Base-by-base conservation (phyloP, 73 alveolate species). In the Paramecium bursaria region DNA sequence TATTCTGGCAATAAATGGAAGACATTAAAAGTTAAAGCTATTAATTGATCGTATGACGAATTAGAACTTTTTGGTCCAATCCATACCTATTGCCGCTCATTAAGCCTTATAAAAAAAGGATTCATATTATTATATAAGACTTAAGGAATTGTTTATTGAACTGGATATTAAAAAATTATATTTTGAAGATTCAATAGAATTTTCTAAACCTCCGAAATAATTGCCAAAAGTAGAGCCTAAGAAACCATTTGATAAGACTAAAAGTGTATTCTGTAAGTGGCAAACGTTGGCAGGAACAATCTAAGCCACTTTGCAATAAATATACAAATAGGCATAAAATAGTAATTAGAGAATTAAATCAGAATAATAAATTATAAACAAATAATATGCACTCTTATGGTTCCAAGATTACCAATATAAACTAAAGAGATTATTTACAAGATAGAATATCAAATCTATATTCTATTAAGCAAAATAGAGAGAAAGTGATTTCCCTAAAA, bases 171-270 rank as follows among this genome's bases (percentile, higher is more conserved):
- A 42, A 25, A 67, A 47, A 67, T 47, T 67, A 2, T 67, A 67
- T 42, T 46, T 35, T 15, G 82, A 67, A 42, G 82, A 67, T 13
- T 14, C 49, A 39, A 23, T 19, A 0, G 82, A 67, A 10, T 67
- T 67, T 47, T 42, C 44, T 39, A 67, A 67, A 67, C 82, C 82
- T 7, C 39, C 55, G 1, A 35, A 67, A 39, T 42, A 67, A 0
- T 39, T 39, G 25, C 60, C 33, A 67, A 67, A 67, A 42, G 35
- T 14, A 39, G 82, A 67, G 21, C 82, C 82, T 0, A 67, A 67
- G 11, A 67, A 67, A 67, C 82, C 82, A 21, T 67, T 67, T 39
- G 82, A 67, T 31, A 67, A 67, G 35, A 33, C 82, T 6, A 67
- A 67, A 11, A 53, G 60, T 3, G 39, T 67, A 19, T 67, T 67